Evolutionary conservation across 345 rosid species (phyloP), one percentile per base, ranked within the genome.

Genomic region (Aquilaria sinensis): DNA sequence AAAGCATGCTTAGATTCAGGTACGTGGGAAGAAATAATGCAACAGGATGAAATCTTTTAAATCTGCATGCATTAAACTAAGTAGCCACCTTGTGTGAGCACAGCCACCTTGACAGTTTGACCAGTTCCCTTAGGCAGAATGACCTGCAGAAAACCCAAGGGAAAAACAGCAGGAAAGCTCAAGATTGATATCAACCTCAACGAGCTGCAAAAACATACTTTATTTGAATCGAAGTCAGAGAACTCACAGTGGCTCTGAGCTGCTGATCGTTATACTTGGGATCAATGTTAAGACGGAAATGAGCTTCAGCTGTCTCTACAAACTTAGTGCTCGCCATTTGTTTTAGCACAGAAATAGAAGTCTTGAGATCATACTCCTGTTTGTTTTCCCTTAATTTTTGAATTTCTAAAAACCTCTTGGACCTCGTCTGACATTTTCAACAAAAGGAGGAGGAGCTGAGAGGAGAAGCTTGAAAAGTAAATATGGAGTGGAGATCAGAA

Each of bases 81-180:
- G 41, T 32, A 81, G 67, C 45, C 67, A 94, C 99, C 99, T 85
- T 94, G 99, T 46, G 97, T 85, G 64, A 94, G 99, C 67, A 94
- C 99, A 33, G 96, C 99, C 67, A 94, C 91, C 80, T 68, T 91
- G 67, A 90, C 86, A 65, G 89, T 76, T 78, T 83, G 93, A 23
- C 99, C 99, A 49, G 99, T 88, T 82, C 99, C 99, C 75, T 85
- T 94, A 58, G 99, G 99, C 80, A 94, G 78, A 77, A 77, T 86
- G 71, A 94, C 99, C 99, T 90, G 67, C 37, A 53, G 57, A 61
- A 56, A 45, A 12, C 65, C 63, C 57, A 45, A 51, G n/a, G 51
- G 52, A 70, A 62, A 5, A 55, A 65, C 31, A 8, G 12, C 9
- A 29, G 51, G 54, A 58, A 33, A 65, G 53, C 46, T 12, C 30